phyloP scores from a whole-genome alignment of 1,284 basidiomycete genomes.

The Waitea zeae region DNA sequence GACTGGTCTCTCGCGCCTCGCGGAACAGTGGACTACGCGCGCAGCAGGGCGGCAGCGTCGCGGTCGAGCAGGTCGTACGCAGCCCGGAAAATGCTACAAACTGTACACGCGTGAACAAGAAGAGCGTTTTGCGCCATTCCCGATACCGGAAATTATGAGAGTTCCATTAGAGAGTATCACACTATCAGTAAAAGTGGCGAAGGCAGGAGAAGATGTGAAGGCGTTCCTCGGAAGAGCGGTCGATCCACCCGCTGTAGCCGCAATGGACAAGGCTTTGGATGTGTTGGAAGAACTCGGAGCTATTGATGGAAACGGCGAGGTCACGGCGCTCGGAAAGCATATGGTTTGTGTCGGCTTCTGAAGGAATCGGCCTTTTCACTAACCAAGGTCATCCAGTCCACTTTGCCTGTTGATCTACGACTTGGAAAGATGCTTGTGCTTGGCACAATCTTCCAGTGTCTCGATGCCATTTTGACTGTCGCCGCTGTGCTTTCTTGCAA shows the following conservation, averaged over 20 bases:
- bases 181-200: slow-evolving; percentile 70
- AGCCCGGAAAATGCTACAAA: slow-evolving; percentile 72
- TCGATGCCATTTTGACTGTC: slow-evolving; percentile 47
- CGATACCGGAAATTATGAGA: slow-evolving; percentile 80
- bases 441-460: slow-evolving; percentile 64
- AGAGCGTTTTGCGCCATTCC: slow-evolving; percentile 52
- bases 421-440: slow-evolving; percentile 69
- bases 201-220: slow-evolving; percentile 68
- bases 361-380: not conserved
- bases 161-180: slow-evolving; percentile 77
- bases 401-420: slow-evolving; percentile 79
- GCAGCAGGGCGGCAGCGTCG: slow-evolving; percentile 76
- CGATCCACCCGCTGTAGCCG: slow-evolving; percentile 63
- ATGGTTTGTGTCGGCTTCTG: slow-evolving; percentile 29
- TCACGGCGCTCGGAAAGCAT: slow-evolving; percentile 77
- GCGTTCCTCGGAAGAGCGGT: slow-evolving; percentile 61
- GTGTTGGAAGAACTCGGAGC: slow-evolving; percentile 72
- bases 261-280: slow-evolving; percentile 67
- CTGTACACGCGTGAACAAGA: slow-evolving; percentile 70
- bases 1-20: slow-evolving; percentile 57
- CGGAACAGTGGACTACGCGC: slow-evolving; percentile 66
- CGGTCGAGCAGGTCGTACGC: slow-evolving; percentile 82
- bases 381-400: slow-evolving; percentile 25
- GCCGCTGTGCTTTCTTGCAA: slow-evolving; percentile 79
- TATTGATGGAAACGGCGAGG: slow-evolving; percentile 37